Conservation (phyloP, 371 early-diverging fungal species). For the Synchytrium microbalum region DNA sequence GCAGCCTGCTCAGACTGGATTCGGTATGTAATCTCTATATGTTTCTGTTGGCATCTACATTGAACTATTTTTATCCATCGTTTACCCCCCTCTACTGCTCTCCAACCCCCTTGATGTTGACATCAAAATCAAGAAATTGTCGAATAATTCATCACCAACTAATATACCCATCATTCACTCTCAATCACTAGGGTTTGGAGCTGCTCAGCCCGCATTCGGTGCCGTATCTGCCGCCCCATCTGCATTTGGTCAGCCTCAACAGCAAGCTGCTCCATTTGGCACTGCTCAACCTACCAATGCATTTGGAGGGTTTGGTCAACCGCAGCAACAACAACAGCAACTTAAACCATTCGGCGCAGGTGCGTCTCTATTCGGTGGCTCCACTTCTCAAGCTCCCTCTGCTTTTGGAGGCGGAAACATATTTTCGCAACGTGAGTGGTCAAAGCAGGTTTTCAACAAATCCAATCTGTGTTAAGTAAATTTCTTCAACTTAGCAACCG, state of each 20-base stretch:
- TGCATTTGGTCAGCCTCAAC: neutral
- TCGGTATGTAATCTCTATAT: neutral
- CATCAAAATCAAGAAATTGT: too few species aligned
- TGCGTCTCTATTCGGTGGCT: neutral
- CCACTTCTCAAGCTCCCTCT: neutral
- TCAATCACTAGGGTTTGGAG: neutral
- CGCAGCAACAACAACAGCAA: neutral
- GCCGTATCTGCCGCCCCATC: slow-evolving; percentile 3
- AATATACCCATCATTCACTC: neutral
- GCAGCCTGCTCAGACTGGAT: neutral
- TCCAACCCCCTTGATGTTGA: too few species aligned
- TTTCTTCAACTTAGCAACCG: neutral
- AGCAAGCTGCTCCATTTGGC: slow-evolving; percentile 1
- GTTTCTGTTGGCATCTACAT: too few species aligned
- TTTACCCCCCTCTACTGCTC: too few species aligned
- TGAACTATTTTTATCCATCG: too few species aligned
- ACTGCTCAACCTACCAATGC: neutral
- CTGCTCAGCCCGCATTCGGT: neutral
- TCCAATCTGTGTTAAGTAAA: too few species aligned
- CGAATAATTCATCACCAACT: neutral
- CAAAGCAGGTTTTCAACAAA: too few species aligned
- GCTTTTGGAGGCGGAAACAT: neutral
- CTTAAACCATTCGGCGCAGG: neutral
- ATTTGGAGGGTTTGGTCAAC: neutral
- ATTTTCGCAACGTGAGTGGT: too few species aligned